Evolutionary conservation across 202 grass and related monocot genomes (phyloP).

Genomic region (Panicum hallii): DNA sequence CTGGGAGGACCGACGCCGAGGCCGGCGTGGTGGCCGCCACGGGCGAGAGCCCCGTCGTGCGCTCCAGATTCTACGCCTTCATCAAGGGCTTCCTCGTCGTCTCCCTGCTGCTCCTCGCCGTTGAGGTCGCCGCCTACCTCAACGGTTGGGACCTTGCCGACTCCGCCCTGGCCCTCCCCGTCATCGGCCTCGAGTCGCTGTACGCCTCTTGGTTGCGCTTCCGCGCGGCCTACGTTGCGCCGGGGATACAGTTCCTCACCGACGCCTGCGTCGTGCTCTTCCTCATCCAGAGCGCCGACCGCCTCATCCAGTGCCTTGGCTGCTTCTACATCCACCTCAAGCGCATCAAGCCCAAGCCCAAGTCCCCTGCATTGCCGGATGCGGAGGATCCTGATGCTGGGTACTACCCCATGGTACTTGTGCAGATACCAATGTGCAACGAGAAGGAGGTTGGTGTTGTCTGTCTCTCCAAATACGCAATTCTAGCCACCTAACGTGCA

Average conservation of each 20-base stretch:
- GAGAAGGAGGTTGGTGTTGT: conserved; percentile 83
- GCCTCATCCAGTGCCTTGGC: conserved; percentile 93
- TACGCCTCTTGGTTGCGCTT: conserved; percentile 75
- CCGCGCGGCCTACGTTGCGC: conserved; percentile 72
- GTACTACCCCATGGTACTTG: conserved; percentile 85
- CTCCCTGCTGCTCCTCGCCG: conserved; percentile 69
- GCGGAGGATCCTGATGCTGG: conserved; percentile 68
- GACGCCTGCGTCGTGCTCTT: conserved; percentile 93
- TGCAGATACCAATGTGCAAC: conserved; percentile 99
- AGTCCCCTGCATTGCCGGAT: conserved; percentile 49
- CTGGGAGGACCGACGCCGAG: conserved; percentile 77
- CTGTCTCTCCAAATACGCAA: conserved; percentile 9
- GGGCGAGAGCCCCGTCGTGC: conserved; percentile 62
- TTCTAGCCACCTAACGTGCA: conserved; percentile 31
- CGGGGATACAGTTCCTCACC: conserved; percentile 83
- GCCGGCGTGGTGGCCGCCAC: conserved; percentile 17
- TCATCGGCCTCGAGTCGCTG: conserved; percentile 71
- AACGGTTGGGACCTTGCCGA: conserved; percentile 76
- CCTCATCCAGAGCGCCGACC: conserved; percentile 98
- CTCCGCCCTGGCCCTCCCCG: conserved; percentile 63
- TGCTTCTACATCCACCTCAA: conserved; percentile 93
- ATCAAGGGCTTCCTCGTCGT: conserved; percentile 85
- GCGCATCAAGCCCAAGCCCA: conserved; percentile 76
- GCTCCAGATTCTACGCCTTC: conserved; percentile 78
- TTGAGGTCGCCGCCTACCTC: conserved; percentile 80